Base-by-base conservation (phyloP, 129 eudicot species). In the Artemisia argyi region DNA sequence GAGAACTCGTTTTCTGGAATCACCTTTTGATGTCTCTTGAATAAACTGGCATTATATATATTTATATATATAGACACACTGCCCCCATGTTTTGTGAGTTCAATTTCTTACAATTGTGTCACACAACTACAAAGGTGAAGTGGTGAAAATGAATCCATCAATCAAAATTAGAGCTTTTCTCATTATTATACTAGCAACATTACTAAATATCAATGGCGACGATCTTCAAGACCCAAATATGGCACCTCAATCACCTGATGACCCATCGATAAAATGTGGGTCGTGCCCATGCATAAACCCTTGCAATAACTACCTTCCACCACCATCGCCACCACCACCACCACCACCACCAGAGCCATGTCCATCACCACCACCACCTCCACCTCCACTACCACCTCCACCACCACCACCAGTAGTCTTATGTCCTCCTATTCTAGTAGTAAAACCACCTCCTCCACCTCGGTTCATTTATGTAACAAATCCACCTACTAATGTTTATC, bases 281-380 rank as follows among this genome's bases (percentile, higher is more conserved):
- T 82, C 76, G 50, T 89, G 96, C 65, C 87, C 96, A 1, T 89
- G 96, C 59, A 66, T 57, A 39, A 84, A 82, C 69, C 89, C 87
- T 48, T 89, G 96, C 71, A 68, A 63, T 62, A 77, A 52, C 44
- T 75, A 72, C 2, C 66, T 82, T 2, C 85, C 88, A 9, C 76
- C 86, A 17, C 80, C 81, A 7, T 77, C 83, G 0, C 79, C 80
- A 1, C n/a, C n/a, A n/a, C 79, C 80, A 5, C 70, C 79, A 5
- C 65, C 67, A 17, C 61, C 68, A 11, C 66, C 20, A 1, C 74
- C 53, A 3, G 50, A 13, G 7, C 54, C 49, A 32, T 66, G 61
- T 56, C 53, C 61, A 44, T 26, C 55, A 30, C 20, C 50, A 35
- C 69, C 82, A 0, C 81, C 83, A 13, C 77, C 74, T 0, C 61